Evolutionary conservation across 1,139 yeast genomes (phyloP).

Genomic region (Debaryomyces sp.): DNA sequence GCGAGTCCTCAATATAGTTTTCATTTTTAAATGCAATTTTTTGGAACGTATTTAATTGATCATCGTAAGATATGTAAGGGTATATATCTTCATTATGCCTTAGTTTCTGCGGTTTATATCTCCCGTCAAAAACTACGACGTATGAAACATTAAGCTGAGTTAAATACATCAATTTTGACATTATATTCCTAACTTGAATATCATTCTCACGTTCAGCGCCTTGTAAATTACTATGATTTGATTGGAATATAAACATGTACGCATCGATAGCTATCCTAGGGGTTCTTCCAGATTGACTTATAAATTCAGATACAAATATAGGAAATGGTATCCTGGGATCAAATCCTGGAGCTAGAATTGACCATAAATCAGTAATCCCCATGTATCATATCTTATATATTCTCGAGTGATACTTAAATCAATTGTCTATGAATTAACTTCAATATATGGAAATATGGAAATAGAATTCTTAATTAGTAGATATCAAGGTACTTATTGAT

Average conservation of each 20-base stretch:
- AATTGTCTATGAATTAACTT: background rate
- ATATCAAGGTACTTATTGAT: background rate
- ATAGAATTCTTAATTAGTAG: no score
- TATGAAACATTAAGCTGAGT: constrained; percentile 55
- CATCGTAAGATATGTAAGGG: constrained; percentile 15
- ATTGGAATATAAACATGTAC: constrained; percentile 64
- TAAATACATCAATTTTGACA: constrained; percentile 56
- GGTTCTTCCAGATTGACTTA: constrained; percentile 40
- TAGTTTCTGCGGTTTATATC: constrained; percentile 49
- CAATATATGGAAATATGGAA: no score
- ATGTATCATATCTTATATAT: constrained; percentile 24
- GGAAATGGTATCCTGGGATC: constrained; percentile 48
- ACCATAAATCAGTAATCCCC: constrained; percentile 68
- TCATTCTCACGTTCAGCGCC: constrained; percentile 17
- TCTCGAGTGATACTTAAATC: background rate
- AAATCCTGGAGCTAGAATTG: constrained; percentile 40
- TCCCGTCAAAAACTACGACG: constrained; percentile 80
- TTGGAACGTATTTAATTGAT: constrained; percentile 18
- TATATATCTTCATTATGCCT: constrained; percentile 8
- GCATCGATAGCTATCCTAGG: constrained; percentile 73
- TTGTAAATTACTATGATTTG: constrained; percentile 25
- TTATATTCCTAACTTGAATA: constrained; percentile 36
- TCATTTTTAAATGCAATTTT: constrained; percentile 4
- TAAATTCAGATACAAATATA: constrained; percentile 44
- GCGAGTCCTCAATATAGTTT: constrained; percentile 8